Evolutionary conservation across 352 stramenopile genomes (phyloP), one percentile per base, ranked within the genome.

Genomic region (Phytophthora ramorum): DNA sequence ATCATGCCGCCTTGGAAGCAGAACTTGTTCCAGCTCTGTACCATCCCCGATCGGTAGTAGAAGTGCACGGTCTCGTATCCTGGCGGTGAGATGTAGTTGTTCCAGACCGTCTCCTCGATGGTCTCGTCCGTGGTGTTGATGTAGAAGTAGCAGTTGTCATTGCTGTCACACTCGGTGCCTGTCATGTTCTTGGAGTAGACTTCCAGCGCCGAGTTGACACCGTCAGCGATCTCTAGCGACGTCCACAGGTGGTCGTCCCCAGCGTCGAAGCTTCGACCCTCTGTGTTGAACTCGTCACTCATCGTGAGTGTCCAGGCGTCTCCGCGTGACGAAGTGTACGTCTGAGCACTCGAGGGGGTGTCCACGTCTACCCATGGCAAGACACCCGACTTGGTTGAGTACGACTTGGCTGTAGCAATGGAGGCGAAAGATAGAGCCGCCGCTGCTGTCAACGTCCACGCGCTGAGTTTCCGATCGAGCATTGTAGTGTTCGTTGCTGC

Each of bases 171-270:
- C 19, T 66, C 66, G 1, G 83, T 93, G 13, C 76, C 64, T 4
- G 81, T 88, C 78, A 91, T 94, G 55, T 91, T 91, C 4, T 22
- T 45, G 24, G 45, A 78, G 58, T 92, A 90, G 13, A 83, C 16
- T 58, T 91, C 79, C 2, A 92, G 60, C 19, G 83, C 83, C 12
- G 66, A 66, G 48, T 92, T 91, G 24, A 89, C 79, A 26, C 81
- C 82, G 30, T 92, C 83, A 12, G 81, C 72, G 9, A 75, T 76
- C n/a, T n/a, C n/a, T n/a, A n/a, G n/a, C 13, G 83, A 87, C 14
- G 91, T 98, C 96, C 96, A 99, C 30, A 93, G 76, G 32, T 97
- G 92, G 78, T 99, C 96, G 7, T 87, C 62, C 10, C 97, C 97
- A 38, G 98, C 89, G 30, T 85, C 55, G 73, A 99, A 98, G 1